These are phyloP conservation scores for Saturnispora diversa DNA, from an alignment of 805 yeast species.

Conservation along the genomic window DNA sequence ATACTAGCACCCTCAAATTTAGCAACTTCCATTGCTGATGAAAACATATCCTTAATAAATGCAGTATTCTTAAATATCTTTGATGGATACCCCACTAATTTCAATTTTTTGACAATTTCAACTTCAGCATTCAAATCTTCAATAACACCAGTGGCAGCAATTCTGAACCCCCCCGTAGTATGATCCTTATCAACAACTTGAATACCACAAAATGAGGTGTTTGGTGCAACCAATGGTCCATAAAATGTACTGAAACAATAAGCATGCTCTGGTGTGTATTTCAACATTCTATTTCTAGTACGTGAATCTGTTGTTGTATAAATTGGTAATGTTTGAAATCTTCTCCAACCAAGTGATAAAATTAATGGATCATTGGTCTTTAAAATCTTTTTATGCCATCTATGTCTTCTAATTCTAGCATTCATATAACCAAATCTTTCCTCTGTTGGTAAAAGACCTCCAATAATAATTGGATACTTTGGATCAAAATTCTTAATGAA, in stretches of 20 bases:
- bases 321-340: conserved; percentile 93
- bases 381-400: conserved; percentile 96
- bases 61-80: conserved; percentile 95
- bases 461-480: conserved; percentile 74
- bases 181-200: conserved; percentile 77
- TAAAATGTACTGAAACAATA: conserved; percentile 93
- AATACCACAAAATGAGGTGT: conserved; percentile 94
- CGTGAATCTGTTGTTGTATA: conserved; percentile 96
- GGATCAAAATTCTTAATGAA: conserved; percentile 84
- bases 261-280: conserved; percentile 97
- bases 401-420: conserved; percentile 91
- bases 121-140: conserved; percentile 85
- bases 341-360: conserved; percentile 93
- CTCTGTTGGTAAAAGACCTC: conserved; percentile 87
- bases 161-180: conserved; percentile 85
- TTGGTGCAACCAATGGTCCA: conserved; percentile 96
- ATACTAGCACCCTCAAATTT: conserved; percentile 97
- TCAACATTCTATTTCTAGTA: conserved; percentile 95
- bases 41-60: conserved; percentile 93
- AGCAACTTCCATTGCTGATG: conserved; percentile 88
- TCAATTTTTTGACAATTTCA: conserved; percentile 92
- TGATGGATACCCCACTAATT: conserved; percentile 89
- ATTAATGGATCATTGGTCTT: conserved; percentile 95
- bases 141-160: conserved; percentile 94
- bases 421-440: conserved; percentile 87